phyloP scores from a whole-genome alignment of 2,329 filamentous ascomycete genomes.

The Fusarium bulbicola region DNA sequence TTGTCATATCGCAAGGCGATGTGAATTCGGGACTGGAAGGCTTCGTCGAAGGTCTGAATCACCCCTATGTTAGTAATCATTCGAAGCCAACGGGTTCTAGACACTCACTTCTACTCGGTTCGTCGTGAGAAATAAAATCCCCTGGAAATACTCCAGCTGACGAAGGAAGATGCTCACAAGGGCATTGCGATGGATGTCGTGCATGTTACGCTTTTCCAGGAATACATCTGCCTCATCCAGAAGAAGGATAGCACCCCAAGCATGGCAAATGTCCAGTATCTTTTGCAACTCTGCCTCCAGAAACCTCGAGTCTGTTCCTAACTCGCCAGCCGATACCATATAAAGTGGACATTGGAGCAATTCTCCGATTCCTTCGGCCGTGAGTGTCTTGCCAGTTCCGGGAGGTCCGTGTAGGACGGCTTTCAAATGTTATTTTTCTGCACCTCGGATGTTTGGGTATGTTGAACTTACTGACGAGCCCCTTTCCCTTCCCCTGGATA shows the following conservation, averaged over 20 bases:
- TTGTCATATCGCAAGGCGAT: slow-evolving; percentile 84
- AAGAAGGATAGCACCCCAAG: slow-evolving; percentile 85
- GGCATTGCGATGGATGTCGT: slow-evolving; percentile 85
- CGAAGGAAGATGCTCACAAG: slow-evolving; percentile 89
- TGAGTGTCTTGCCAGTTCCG: slow-evolving; percentile 88
- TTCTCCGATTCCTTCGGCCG: slow-evolving; percentile 86
- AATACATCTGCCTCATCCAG: slow-evolving; percentile 89
- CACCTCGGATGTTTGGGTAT: not conserved
- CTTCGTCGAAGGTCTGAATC: slow-evolving; percentile 81
- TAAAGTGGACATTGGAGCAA: slow-evolving; percentile 84
- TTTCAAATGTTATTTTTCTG: slow-evolving; percentile 36
- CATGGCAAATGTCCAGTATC: slow-evolving; percentile 85
- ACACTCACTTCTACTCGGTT: slow-evolving; percentile 75
- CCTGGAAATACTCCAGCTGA: slow-evolving; percentile 90
- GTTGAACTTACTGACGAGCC: slow-evolving; percentile 69
- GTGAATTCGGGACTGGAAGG: slow-evolving; percentile 89
- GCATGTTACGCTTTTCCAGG: slow-evolving; percentile 82
- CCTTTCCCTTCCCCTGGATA: slow-evolving; percentile 85
- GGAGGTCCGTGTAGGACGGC: slow-evolving; percentile 84
- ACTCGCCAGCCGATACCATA: slow-evolving; percentile 82
- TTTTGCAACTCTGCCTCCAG: slow-evolving; percentile 83
- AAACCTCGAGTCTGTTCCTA: slow-evolving; percentile 78
- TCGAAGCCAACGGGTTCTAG: not conserved
- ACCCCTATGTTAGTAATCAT: slow-evolving; percentile 2
- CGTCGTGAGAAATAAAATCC: slow-evolving; percentile 88